These are phyloP conservation scores for Lyophyllum semitale DNA, from an alignment of 768 basidiomycete species.

Conservation along the genomic window DNA sequence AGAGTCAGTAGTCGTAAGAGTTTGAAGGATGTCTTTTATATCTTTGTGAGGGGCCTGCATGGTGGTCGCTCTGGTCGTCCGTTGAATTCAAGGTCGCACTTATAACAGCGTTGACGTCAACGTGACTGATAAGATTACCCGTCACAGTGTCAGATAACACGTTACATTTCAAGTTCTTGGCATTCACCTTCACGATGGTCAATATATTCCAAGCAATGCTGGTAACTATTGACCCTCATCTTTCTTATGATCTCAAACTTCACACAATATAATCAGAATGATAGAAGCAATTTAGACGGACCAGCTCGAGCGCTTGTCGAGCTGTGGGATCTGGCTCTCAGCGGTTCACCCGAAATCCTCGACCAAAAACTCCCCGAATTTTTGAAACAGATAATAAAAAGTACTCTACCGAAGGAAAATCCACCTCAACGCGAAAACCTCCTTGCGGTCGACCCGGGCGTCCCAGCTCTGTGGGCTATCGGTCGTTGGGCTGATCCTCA, in stretches of 20 bases:
- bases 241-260: too few relatives aligned
- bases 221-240: too few relatives aligned
- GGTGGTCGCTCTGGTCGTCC: conserved; percentile 12
- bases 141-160: too few relatives aligned
- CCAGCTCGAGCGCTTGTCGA: not conserved
- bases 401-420: not conserved
- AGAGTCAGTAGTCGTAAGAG: conserved; percentile 47
- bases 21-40: conserved; percentile 43
- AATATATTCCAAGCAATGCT: too few relatives aligned
- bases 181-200: not conserved
- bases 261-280: too few relatives aligned
- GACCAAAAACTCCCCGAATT: not conserved
- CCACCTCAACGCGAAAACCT: too few relatives aligned
- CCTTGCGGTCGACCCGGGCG: too few relatives aligned
- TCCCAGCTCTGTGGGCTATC: too few relatives aligned
- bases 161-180: not conserved
- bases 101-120: conserved; percentile 13
- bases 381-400: not conserved
- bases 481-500: too few relatives aligned
- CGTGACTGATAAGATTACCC: not conserved
- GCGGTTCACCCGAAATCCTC: not conserved
- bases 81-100: not conserved
- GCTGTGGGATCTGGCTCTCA: not conserved
- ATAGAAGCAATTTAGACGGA: too few relatives aligned
- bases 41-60: conserved; percentile 64